Evolutionary conservation across 306 rosid species (phyloP).

Genomic region (Cicer chorassanicum): DNA sequence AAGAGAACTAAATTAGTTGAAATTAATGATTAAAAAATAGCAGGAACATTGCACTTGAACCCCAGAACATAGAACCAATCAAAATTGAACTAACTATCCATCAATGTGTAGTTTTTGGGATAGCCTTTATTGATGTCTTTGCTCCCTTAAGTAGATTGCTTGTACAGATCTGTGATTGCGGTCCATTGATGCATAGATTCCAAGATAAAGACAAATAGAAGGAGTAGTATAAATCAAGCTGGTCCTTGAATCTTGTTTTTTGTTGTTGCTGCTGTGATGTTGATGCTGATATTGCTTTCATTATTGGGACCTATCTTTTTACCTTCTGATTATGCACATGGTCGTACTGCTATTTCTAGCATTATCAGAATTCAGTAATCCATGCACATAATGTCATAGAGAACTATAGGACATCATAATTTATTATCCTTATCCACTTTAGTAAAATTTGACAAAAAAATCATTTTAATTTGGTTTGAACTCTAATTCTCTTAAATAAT

Average conservation of each 20-base stretch:
- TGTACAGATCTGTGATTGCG: constrained; percentile 49
- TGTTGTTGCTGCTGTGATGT: constrained; percentile 45
- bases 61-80: constrained; percentile 25
- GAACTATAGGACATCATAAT: background rate
- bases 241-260: constrained; percentile 51
- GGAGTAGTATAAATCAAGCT: constrained; percentile 47
- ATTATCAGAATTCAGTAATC: constrained; percentile 10
- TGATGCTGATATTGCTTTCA: constrained; percentile 36
- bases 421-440: background rate
- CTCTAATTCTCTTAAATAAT: no score
- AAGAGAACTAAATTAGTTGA: constrained; percentile 16
- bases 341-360: constrained; percentile 26
- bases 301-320: constrained; percentile 45
- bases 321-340: constrained; percentile 47
- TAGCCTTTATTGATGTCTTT: constrained; percentile 42
- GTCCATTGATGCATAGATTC: constrained; percentile 51
- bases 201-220: constrained; percentile 48
- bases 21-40: constrained; percentile 11
- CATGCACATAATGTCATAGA: constrained; percentile 28
- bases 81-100: constrained; percentile 25
- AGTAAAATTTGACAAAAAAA: no score
- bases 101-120: constrained; percentile 42
- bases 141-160: constrained; percentile 45
- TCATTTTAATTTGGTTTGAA: no score
- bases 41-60: constrained; percentile 1